Percentiles rank a stretch among this genome's conserved stretches.
These are phyloP conservation scores for Saccharomyces hybrid DNA, from an alignment of 1,139 yeast species.

Conservation along the genomic window DNA sequence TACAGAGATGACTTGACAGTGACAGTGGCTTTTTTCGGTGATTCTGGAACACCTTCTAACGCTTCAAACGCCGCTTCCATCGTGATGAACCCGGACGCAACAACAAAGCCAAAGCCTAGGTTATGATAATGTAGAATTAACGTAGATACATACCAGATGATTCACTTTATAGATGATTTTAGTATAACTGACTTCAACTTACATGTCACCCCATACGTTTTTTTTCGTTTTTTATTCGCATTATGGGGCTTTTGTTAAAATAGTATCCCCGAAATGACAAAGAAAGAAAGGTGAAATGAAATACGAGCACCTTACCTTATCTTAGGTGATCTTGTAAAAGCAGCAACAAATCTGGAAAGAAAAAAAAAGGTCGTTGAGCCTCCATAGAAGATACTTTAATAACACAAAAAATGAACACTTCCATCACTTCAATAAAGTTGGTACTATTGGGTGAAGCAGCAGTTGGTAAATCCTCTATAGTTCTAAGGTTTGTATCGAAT, in stretches of 20 bases:
- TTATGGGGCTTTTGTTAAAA: background rate
- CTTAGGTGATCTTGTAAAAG: background rate
- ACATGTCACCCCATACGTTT: background rate
- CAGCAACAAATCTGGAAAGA: background rate
- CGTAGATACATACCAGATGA: background rate
- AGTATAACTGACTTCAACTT: background rate
- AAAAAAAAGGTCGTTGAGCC: background rate
- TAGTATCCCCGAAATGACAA: conserved; percentile 1
- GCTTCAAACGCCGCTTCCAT: conserved; percentile 41
- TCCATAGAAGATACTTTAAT: background rate
- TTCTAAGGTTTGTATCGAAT: conserved; percentile 84
- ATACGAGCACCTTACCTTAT: background rate
- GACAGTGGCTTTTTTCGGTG: conserved; percentile 87
- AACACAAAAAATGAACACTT: conserved; percentile 18
- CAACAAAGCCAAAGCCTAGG: conserved; percentile 46
- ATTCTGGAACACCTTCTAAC: conserved; percentile 36
- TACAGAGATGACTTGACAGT: conserved; percentile 95
- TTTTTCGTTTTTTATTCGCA: background rate
- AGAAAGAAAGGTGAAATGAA: background rate
- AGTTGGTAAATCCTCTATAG: conserved; percentile 91
- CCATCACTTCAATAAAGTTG: conserved; percentile 70
- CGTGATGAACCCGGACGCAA: conserved; percentile 49
- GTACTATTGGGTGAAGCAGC: conserved; percentile 96
- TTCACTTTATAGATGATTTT: background rate
- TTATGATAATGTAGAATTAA: conserved; percentile 26